Evolutionary conservation across 1,139 yeast genomes (phyloP), one percentile per base, ranked within the genome.

Genomic region (Pichia sp.): DNA sequence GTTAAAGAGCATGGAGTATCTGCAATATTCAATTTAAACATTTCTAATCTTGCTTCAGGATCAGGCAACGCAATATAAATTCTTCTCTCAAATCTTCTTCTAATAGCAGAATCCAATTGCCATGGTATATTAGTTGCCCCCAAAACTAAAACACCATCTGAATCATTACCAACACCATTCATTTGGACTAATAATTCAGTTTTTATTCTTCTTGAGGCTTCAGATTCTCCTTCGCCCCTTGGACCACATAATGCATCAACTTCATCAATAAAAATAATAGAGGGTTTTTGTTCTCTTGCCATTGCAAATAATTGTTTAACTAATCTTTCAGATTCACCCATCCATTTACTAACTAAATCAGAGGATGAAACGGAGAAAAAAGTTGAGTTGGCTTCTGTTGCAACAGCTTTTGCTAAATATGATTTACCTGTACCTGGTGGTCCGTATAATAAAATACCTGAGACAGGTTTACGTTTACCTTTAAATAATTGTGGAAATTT

Each of bases 341-440:
- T 90, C 97, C 97, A 92, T 66, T 92, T 94, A 55, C 95, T 84
- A 5, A 94, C 97, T 60, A 92, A 75, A 65, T 92, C 97, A 12
- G 96, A 85, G 0, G 97, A 88, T 18, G 96, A 85, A 3, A 92
- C 96, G 5, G 96, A 86, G 67, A 92, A 94, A 60, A 92, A 92
- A 0, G 98, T 92, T 0, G 96, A 86, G 62, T 90, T 89, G 46
- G 98, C 96, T 63, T 92, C 99, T 0, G 98, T 92, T 26, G 99
- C 99, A 5, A 92, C 97, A 0, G 98, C 98, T 63, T 92, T 92
- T 16, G 98, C 98, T 51, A 94, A 71, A 65, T 83, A 92, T 1
- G 97, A 90, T 64, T 94, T 94, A 73, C 98, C 99, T 0, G 99
- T 94, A 61, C 98, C 99, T 3, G 98, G 99, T 15, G 98, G 98